Base-by-base conservation (phyloP, 2,329 filamentous ascomycete genomes). In the Colletotrichum sp. region DNA sequence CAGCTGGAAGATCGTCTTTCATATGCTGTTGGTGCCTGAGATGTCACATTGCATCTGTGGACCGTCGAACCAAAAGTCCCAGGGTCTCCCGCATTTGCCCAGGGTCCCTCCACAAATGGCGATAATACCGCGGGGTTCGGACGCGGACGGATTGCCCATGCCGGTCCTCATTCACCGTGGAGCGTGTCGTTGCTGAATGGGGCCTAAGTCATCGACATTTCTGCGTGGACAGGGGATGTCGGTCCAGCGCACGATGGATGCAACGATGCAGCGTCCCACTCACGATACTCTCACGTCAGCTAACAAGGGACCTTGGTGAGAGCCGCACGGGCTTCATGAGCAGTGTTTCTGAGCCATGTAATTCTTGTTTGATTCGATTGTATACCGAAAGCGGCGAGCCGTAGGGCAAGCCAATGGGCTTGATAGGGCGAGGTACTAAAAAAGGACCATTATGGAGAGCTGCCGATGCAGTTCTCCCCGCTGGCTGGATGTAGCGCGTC, bases 231-330 rank as follows among this genome's bases (percentile, higher is more conserved):
- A 36, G 34, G 64, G 13, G 31, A 36, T 12, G 11, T 36, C 31
- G 24, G 34, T 24, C 29, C 21, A 29, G 33, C 55, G 38, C 18
- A 47, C 27, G 21, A 69, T 63, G 65, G 34, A 63, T 69, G 43
- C 31, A 55, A 54, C 58, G 59, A 24, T 31, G 43, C 43, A 27
- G 34, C 33, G 21, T 58, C 34, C 27, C 43, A 66, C 34, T 21
- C 43, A 66, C 54, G 15, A 27, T 62, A 36, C 38, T 71, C 67
- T 71, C 67, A 71, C 71, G 61, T 73, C 71, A 73, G 71, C 43
- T 47, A 43, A n/a, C 11, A 21, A 51, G 54, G 54, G 16, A 51
- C 59, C 29, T 61, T 43, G 43, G n/a, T 12, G 18, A 16, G 29
- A 57, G 31, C 31, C 64, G 55, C 66, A 61, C 55, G 55, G 31